Conservation (phyloP, 345 rosid genomes). For the Raphanus raphanistrum region DNA sequence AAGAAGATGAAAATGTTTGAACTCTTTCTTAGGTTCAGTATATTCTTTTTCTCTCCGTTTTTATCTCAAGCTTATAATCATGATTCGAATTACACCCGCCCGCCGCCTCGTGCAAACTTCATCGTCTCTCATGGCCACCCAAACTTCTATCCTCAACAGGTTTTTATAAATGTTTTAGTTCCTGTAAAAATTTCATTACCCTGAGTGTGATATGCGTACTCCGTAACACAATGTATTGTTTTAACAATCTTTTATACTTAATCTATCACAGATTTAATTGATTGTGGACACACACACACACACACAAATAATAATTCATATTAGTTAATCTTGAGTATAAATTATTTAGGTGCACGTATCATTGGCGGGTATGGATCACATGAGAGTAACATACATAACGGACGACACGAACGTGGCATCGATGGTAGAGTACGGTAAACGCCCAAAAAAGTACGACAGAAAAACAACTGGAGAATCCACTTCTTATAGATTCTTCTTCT, state of each 20-base stretch:
- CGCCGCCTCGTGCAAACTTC: slow-evolving; percentile 46
- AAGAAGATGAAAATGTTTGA: slow-evolving; percentile 14
- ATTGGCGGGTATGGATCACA: slow-evolving; percentile 56
- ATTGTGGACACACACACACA: background rate
- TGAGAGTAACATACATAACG: slow-evolving; percentile 71
- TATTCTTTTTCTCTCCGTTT: slow-evolving; percentile 16
- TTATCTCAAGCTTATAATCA: slow-evolving; percentile 24
- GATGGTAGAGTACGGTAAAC: slow-evolving; percentile 63
- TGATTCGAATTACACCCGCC: slow-evolving; percentile 43
- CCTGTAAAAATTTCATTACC: background rate
- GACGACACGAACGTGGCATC: slow-evolving; percentile 51
- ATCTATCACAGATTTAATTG: background rate
- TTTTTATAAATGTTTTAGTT: slow-evolving; percentile 20
- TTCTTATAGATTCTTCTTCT: slow-evolving; percentile 62
- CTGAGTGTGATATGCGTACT: slow-evolving; percentile 2
- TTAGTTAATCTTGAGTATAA: background rate
- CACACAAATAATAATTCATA: background rate
- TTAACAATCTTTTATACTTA: background rate
- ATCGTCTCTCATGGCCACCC: slow-evolving; percentile 48
- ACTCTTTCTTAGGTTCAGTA: slow-evolving; percentile 9
- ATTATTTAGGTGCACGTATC: slow-evolving; percentile 73
- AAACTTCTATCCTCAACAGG: slow-evolving; percentile 78
- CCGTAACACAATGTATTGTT: background rate
- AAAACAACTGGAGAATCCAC: slow-evolving; percentile 52
- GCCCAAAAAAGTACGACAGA: slow-evolving; percentile 47